Percentiles rank a stretch among this genome's conserved stretches.
Evolutionary conservation across 1,139 yeast species (phyloP).

Genomic region (Pichia sorboxylosa): DNA sequence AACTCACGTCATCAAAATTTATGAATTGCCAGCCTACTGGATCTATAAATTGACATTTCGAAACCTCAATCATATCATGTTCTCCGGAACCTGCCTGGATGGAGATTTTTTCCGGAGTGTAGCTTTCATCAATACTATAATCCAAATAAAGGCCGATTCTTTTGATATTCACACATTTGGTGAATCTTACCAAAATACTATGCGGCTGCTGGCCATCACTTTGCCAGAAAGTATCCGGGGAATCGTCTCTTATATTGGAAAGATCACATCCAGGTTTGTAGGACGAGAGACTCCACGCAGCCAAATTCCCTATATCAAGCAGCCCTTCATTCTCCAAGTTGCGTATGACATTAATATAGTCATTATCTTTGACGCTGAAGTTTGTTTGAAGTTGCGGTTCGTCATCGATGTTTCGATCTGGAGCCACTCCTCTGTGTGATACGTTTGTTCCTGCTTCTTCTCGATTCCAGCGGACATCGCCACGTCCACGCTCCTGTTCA

Average conservation of each 20-base stretch:
- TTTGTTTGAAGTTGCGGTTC: too few relatives aligned
- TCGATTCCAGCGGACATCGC: too few relatives aligned
- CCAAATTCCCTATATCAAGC: constrained; percentile 68
- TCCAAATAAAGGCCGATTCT: constrained; percentile 63
- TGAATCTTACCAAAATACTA: constrained; percentile 64
- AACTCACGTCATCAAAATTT: constrained; percentile 49
- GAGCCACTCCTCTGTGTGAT: too few relatives aligned
- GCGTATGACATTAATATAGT: constrained; percentile 33
- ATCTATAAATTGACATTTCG: constrained; percentile 50
- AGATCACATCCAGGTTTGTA: constrained; percentile 65
- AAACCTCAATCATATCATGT: constrained; percentile 71
- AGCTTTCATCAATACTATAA: constrained; percentile 69
- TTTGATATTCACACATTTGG: constrained; percentile 63
- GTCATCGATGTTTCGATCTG: too few relatives aligned
- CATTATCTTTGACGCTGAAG: too few relatives aligned
- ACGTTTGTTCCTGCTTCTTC: too few relatives aligned
- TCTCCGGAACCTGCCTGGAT: constrained; percentile 78
- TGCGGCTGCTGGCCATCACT: constrained; percentile 96
- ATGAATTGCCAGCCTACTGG: constrained; percentile 86
- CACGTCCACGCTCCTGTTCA: too few relatives aligned
- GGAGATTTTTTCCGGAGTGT: constrained; percentile 70
- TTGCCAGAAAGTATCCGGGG: constrained; percentile 80
- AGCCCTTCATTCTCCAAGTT: constrained; percentile 46
- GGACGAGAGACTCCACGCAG: constrained; percentile 80
- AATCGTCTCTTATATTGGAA: constrained; percentile 59